A percentile compares a stretch with the other conserved stretches of the same genome.
These are phyloP conservation scores for Fusarium udum DNA, from an alignment of 2,329 filamentous ascomycete species.

Conservation along the genomic window DNA sequence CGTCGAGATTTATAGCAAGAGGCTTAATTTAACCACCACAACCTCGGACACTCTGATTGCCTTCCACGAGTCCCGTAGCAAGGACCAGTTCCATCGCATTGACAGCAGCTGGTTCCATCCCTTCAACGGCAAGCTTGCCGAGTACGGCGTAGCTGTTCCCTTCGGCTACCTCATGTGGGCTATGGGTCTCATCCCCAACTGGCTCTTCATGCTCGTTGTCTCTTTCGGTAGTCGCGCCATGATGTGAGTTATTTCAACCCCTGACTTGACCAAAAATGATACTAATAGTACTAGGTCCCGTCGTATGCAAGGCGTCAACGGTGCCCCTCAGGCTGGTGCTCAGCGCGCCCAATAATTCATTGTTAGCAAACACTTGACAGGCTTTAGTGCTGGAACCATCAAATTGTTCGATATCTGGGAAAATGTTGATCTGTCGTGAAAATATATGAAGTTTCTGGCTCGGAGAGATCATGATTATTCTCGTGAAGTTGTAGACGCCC, in stretches of 20 bases:
- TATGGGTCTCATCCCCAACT: slow-evolving; percentile 74
- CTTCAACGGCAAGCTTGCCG: slow-evolving; percentile 72
- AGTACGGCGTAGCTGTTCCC: slow-evolving; percentile 70
- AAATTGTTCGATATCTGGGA: slow-evolving; percentile 15
- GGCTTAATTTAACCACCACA: slow-evolving; percentile 75
- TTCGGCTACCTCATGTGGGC: slow-evolving; percentile 74
- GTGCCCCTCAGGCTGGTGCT: slow-evolving; percentile 25
- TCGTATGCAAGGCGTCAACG: slow-evolving; percentile 45
- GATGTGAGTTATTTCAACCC: slow-evolving; percentile 67
- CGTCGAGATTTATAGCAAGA: slow-evolving; percentile 71
- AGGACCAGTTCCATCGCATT: slow-evolving; percentile 59
- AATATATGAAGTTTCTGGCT: slow-evolving; percentile 22
- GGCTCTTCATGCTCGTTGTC: slow-evolving; percentile 80
- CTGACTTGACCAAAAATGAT: slow-evolving; percentile 1
- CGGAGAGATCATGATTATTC: slow-evolving; percentile 20
- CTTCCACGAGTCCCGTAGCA: slow-evolving; percentile 61
- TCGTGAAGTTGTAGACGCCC: slow-evolving; percentile 21
- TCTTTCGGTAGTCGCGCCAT: slow-evolving; percentile 77
- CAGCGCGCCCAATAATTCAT: slow-evolving; percentile 32
- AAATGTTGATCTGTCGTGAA: slow-evolving; percentile 26
- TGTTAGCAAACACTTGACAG: not conserved
- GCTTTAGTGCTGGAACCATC: slow-evolving; percentile 15
- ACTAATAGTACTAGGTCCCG: slow-evolving; percentile 50
- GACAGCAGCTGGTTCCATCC: slow-evolving; percentile 75
- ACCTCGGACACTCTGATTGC: slow-evolving; percentile 71